Evolutionary conservation across 192 early-diverging fungal species (phyloP).

Genomic region (Fimicolochytrium jonesii): DNA sequence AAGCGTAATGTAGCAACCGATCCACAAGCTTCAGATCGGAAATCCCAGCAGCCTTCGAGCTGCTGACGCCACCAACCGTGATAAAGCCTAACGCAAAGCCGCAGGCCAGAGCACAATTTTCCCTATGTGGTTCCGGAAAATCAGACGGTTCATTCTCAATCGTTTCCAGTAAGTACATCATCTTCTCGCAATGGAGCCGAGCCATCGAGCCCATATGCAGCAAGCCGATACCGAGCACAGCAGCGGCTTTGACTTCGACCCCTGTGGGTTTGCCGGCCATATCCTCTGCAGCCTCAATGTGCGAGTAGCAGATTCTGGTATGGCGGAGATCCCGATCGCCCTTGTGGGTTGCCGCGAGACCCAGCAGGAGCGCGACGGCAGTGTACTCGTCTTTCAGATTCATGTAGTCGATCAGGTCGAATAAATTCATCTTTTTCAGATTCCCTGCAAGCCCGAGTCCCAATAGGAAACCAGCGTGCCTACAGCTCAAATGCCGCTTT

Average conservation of each 20-base stretch:
- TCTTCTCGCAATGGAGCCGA: constrained; percentile 66
- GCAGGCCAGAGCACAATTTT: constrained; percentile 33
- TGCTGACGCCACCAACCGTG: constrained; percentile 4
- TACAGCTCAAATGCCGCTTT: constrained; percentile 39
- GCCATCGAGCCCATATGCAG: constrained; percentile 65
- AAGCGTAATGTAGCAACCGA: constrained; percentile 1
- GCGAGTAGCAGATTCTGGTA: constrained; percentile 61
- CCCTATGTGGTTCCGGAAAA: constrained; percentile 16
- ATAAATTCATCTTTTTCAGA: constrained; percentile 58
- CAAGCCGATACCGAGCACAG: constrained; percentile 74
- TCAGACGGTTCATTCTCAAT: background rate
- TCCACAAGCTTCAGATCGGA: constrained; percentile 3
- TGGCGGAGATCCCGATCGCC: constrained; percentile 62
- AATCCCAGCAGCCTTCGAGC: background rate
- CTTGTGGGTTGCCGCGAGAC: constrained; percentile 63
- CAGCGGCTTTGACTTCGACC: constrained; percentile 58
- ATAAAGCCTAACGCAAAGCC: constrained; percentile 67
- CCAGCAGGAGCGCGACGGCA: constrained; percentile 70
- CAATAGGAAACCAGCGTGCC: constrained; percentile 76
- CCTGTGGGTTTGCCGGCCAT: constrained; percentile 63
- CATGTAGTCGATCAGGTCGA: constrained; percentile 64
- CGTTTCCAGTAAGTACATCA: constrained; percentile 64
- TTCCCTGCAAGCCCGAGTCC: constrained; percentile 79
- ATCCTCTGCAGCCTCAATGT: constrained; percentile 33
- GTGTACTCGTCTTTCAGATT: constrained; percentile 63